Conservation (phyloP, 1,284 basidiomycete genomes). For the Cutaneotrichosporon sp. region DNA sequence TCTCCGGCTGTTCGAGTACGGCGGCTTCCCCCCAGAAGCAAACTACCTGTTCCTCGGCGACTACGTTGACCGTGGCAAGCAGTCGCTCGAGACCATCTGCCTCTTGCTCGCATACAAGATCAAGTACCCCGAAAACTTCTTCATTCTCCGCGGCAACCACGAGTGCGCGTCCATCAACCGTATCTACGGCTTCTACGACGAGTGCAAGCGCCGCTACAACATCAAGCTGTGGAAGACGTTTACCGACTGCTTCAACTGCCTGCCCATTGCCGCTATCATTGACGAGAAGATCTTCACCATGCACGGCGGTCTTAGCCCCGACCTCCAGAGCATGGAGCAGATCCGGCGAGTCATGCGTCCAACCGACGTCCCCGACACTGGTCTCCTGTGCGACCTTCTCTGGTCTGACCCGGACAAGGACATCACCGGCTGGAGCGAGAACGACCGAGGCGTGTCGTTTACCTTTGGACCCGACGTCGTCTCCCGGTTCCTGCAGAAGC, state of each 20-base stretch:
- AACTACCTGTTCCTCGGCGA: conserved; percentile 61
- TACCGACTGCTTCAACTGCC: conserved; percentile 61
- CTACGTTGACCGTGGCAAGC: conserved; percentile 60
- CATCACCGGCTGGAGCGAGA: conserved; percentile 98
- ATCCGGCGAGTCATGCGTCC: conserved; percentile 98
- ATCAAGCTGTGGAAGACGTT: conserved; percentile 64
- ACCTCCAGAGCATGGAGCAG: conserved; percentile 99
- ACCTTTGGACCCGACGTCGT: conserved; percentile 94
- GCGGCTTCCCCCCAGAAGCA: conserved; percentile 59
- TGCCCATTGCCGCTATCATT: conserved; percentile 60
- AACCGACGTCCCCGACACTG: conserved; percentile 97
- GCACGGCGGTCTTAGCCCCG: conserved; percentile 63
- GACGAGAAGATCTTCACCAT: conserved; percentile 60
- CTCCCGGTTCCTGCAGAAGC: conserved; percentile 95
- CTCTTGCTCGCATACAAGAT: conserved; percentile 55
- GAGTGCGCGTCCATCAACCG: conserved; percentile 59
- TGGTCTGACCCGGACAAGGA: conserved; percentile 99
- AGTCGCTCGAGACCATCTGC: conserved; percentile 59
- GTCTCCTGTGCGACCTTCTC: conserved; percentile 89
- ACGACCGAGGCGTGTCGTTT: conserved; percentile 89
- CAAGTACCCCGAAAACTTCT: conserved; percentile 62
- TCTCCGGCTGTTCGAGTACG: conserved; percentile 58
- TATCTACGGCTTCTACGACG: conserved; percentile 59
- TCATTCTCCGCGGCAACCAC: conserved; percentile 59
- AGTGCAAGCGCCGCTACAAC: conserved; percentile 61